phyloP scores from a whole-genome alignment of 2,329 filamentous ascomycete species.

The Alternaria viburni region DNA sequence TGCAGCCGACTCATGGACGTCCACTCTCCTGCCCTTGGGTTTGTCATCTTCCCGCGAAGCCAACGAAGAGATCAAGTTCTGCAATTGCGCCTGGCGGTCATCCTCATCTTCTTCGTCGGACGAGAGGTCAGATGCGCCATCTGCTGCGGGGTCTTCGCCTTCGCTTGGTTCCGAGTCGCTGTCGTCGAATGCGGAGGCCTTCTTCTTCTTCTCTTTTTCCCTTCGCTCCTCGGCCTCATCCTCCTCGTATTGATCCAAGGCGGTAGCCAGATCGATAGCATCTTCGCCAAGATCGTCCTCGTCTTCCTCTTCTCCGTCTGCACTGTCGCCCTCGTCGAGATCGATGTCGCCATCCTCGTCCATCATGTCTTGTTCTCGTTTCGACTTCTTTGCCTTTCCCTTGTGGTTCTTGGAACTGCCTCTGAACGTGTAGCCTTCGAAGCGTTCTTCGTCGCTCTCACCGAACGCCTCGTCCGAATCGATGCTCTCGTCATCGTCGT shows the following conservation, averaged over 20 bases:
- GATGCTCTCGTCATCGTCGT: conserved; percentile 71
- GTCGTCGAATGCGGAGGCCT: conserved; percentile 52
- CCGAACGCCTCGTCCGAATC: conserved; percentile 86
- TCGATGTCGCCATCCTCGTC: conserved; percentile 51
- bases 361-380: conserved; percentile 30
- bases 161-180: conserved; percentile 62
- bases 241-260: conserved; percentile 59
- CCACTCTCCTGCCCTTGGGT: conserved; percentile 42
- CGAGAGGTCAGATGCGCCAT: conserved; percentile 58
- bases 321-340: conserved; percentile 53
- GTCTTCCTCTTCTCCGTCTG: conserved; percentile 58
- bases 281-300: conserved; percentile 70
- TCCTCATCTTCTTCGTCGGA: conserved; percentile 53
- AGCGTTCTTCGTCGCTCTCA: conserved; percentile 84
- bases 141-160: conserved; percentile 52
- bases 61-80: conserved; percentile 73
- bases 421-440: conserved; percentile 75
- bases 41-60: conserved; percentile 50
- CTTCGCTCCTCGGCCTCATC: conserved; percentile 41
- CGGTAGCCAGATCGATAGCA: conserved; percentile 67
- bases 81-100: conserved; percentile 68
- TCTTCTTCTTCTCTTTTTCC: conserved; percentile 44
- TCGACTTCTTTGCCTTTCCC: conserved; percentile 52
- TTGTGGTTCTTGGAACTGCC: conserved; percentile 61
- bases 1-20: conserved; percentile 65